phyloP scores from a whole-genome alignment of 192 early-diverging fungal species.

The Coemansia sp. region DNA sequence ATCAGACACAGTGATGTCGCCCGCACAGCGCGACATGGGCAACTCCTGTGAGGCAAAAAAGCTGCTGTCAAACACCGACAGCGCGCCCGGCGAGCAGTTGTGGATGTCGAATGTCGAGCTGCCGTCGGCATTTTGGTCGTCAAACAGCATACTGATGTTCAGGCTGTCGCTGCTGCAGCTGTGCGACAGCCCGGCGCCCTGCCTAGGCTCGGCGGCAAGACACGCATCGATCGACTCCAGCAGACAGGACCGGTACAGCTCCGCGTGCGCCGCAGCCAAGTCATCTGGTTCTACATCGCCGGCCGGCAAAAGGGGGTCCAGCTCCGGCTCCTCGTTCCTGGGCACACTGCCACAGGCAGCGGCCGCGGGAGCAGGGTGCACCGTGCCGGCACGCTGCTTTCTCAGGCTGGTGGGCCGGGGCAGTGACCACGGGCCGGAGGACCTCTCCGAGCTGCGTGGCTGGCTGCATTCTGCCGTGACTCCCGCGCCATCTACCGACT shows the following conservation, averaged over 20 bases:
- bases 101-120: constrained; percentile 8
- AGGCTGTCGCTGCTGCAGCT: constrained; percentile 6
- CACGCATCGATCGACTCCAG: constrained; percentile 24
- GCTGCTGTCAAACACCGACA: constrained; percentile 31
- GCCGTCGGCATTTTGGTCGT: constrained; percentile 3
- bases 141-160: constrained; percentile 31
- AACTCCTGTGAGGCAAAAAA: constrained; percentile 41
- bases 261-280: neutral
- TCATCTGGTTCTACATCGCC: neutral
- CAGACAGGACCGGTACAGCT: neutral
- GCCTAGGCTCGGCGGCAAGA: neutral
- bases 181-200: neutral
- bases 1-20: constrained; percentile 35
- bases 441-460: neutral
- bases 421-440: constrained; percentile 3
- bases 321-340: neutral
- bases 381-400: neutral
- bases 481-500: neutral
- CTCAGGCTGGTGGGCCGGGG: neutral
- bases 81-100: constrained; percentile 6
- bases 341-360: neutral
- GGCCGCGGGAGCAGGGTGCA: neutral
- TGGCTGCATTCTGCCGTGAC: constrained; percentile 1
- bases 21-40: constrained; percentile 10
- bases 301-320: neutral